Evolutionary conservation across 768 basidiomycete genomes (phyloP).

Genomic region (Gloeostereum incarnatum): DNA sequence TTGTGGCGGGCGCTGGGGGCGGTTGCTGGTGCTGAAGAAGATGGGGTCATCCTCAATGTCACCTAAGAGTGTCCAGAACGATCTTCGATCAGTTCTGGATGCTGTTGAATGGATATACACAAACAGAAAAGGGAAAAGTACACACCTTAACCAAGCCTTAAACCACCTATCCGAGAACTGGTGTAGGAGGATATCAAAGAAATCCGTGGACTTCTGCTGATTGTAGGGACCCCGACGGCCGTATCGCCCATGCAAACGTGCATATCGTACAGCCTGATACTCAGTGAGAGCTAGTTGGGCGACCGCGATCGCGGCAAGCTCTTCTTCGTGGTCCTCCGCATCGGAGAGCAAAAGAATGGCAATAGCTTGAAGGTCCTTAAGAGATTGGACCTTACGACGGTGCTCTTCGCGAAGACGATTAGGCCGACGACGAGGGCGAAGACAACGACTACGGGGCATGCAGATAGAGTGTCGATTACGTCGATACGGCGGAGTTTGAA

Average conservation of each 20-base stretch:
- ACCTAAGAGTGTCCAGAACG: background rate
- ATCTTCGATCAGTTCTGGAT: background rate
- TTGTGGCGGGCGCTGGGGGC: constrained; percentile 9
- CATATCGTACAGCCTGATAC: background rate
- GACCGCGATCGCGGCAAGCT: background rate
- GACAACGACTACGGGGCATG: too few relatives aligned
- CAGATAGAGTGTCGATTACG: too few relatives aligned
- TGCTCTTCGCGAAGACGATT: too few relatives aligned
- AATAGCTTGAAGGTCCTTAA: background rate
- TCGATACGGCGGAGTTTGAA: too few relatives aligned
- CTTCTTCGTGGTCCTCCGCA: background rate
- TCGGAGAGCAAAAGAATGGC: background rate
- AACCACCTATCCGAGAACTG: background rate
- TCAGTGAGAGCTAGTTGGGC: background rate
- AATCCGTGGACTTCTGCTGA: background rate
- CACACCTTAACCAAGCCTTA: background rate
- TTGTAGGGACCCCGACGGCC: background rate
- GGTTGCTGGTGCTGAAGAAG: constrained; percentile 3
- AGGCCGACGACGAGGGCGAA: too few relatives aligned
- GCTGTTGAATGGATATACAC: background rate
- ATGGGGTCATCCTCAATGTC: constrained; percentile 3
- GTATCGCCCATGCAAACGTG: background rate
- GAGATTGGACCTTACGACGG: too few relatives aligned
- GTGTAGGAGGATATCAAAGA: constrained; percentile 1
- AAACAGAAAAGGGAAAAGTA: background rate